phyloP scores from a whole-genome alignment of 306 rosid genomes.

The Alnus rubra region DNA sequence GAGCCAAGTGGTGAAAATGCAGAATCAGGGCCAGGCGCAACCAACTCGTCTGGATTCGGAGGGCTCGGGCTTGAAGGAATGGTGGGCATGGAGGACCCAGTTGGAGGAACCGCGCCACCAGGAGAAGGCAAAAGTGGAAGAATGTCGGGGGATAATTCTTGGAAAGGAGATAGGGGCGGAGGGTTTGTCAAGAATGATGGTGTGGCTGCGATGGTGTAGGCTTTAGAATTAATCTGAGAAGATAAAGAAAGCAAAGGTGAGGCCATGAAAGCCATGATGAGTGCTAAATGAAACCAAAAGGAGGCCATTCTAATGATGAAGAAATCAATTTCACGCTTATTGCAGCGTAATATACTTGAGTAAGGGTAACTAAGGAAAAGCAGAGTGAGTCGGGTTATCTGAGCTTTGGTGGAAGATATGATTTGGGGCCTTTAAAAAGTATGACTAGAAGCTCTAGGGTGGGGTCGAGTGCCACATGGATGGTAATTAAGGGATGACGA shows the following conservation, averaged over 20 bases:
- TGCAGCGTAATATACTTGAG: constrained; percentile 27
- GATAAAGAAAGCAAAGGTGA: constrained; percentile 42
- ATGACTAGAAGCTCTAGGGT: constrained; percentile 34
- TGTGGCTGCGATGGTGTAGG: constrained; percentile 45
- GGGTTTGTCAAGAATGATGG: constrained; percentile 42
- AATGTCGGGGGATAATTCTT: constrained; percentile 74
- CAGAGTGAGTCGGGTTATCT: constrained; percentile 22
- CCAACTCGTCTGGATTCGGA: constrained; percentile 69
- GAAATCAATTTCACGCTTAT: constrained; percentile 31
- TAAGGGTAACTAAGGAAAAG: constrained; percentile 10
- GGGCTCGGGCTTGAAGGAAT: constrained; percentile 92
- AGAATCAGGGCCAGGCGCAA: constrained; percentile 51
- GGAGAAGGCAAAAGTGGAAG: constrained; percentile 84
- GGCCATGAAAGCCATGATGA: constrained; percentile 52
- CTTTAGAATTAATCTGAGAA: constrained; percentile 35
- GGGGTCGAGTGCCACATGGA: constrained; percentile 47
- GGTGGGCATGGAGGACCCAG: constrained; percentile 61
- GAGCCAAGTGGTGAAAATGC: constrained; percentile 65
- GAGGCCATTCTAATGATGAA: constrained; percentile 62
- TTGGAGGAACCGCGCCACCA: constrained; percentile 61
- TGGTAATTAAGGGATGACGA: constrained; percentile 33
- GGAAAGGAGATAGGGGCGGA: constrained; percentile 41
- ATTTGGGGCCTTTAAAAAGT: constrained; percentile 42
- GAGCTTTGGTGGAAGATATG: constrained; percentile 48
- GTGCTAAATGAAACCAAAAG: constrained; percentile 44